These are phyloP conservation scores for Leccinum uliginosum DNA, from an alignment of 768 basidiomycete genomes.

Conservation along the genomic window DNA sequence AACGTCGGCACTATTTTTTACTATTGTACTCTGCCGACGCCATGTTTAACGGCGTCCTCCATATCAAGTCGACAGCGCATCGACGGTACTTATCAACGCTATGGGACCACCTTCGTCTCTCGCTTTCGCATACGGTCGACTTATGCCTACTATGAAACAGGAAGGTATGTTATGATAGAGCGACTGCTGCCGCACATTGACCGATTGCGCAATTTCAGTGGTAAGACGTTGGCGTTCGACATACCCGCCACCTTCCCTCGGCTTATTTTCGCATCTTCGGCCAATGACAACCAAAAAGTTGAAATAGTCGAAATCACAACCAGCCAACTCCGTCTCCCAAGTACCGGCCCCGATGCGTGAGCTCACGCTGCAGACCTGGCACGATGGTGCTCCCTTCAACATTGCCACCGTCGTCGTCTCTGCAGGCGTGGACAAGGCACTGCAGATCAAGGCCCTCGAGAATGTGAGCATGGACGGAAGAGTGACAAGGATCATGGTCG, in stretches of 20 bases:
- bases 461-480: constrained; percentile 48
- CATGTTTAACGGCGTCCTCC: too few relatives aligned
- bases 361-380: constrained; percentile 92
- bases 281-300: constrained; percentile 21
- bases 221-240: constrained; percentile 95
- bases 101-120: too few relatives aligned
- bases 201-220: constrained; percentile 41
- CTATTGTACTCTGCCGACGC: too few relatives aligned
- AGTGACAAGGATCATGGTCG: constrained; percentile 77
- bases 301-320: constrained; percentile 23
- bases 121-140: too few relatives aligned
- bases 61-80: too few relatives aligned
- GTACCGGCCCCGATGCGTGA: constrained; percentile 97
- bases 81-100: too few relatives aligned
- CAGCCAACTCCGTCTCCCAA: too few relatives aligned
- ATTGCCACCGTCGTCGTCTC: constrained; percentile 85
- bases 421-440: constrained; percentile 93
- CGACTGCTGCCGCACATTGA: neutral
- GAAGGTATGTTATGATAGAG: constrained; percentile 51
- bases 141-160: too few relatives aligned
- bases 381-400: constrained; percentile 73
- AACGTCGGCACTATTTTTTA: too few relatives aligned
- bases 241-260: constrained; percentile 82
- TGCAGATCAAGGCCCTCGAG: constrained; percentile 69
- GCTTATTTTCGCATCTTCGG: constrained; percentile 43